Percentiles rank a stretch among this genome's conserved stretches.
phyloP scores from a whole-genome alignment of 768 basidiomycete genomes.

The Boletus fagicola region DNA sequence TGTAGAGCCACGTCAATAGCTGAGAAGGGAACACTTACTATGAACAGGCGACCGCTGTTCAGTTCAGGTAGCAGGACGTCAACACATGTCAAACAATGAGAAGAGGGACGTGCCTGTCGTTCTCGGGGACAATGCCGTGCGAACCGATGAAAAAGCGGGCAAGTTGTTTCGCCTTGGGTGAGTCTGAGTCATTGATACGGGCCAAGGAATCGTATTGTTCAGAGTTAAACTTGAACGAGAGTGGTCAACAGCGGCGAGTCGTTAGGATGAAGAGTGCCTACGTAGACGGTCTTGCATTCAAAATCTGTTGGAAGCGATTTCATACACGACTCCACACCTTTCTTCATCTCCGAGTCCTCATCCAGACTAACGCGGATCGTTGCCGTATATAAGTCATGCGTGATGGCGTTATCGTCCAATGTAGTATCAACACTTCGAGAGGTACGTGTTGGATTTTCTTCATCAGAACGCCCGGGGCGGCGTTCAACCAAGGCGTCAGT shows the following conservation, averaged over 20 bases:
- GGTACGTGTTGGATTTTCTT: neutral
- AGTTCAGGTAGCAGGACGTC: neutral
- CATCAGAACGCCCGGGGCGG: too few relatives aligned
- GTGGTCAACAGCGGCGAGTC: neutral
- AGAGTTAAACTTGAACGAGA: slow-evolving; percentile 6
- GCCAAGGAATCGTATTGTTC: neutral
- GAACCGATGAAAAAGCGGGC: neutral
- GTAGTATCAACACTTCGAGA: neutral
- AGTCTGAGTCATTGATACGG: neutral
- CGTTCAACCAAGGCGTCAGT: neutral
- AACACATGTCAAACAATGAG: neutral
- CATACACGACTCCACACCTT: neutral
- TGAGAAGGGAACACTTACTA: slow-evolving; percentile 1
- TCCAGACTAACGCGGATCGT: neutral
- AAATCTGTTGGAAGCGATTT: slow-evolving; percentile 8
- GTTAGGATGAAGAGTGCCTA: neutral
- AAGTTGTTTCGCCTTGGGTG: neutral
- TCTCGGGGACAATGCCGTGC: slow-evolving; percentile 5
- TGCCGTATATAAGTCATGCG: slow-evolving; percentile 13
- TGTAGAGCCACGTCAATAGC: neutral
- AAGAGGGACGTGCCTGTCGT: neutral
- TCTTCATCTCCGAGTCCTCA: slow-evolving; percentile 7
- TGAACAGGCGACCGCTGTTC: slow-evolving; percentile 14
- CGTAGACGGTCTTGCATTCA: slow-evolving; percentile 11
- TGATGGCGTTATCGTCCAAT: neutral